Evolutionary conservation across 2,329 filamentous ascomycete genomes (phyloP).

Genomic region (Fusarium subglutinans): DNA sequence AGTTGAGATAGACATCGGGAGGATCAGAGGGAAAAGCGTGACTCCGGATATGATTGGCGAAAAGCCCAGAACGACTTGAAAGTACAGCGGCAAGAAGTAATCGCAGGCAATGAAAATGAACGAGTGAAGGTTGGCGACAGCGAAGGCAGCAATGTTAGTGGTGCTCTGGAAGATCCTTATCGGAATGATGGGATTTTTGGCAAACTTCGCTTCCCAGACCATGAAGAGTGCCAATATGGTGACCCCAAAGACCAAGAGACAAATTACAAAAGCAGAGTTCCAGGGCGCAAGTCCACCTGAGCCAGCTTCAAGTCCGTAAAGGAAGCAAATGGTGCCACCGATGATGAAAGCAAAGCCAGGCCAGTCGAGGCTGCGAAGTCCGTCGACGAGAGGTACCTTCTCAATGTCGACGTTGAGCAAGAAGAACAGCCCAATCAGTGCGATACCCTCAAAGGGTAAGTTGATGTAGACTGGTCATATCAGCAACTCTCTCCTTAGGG

Average conservation of each 20-base stretch:
- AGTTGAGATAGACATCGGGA: slow-evolving; percentile 72
- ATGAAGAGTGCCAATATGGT: slow-evolving; percentile 72
- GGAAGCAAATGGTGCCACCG: slow-evolving; percentile 84
- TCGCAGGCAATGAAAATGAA: slow-evolving; percentile 78
- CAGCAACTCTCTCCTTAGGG: background rate
- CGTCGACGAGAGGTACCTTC: slow-evolving; percentile 67
- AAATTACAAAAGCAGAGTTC: slow-evolving; percentile 77
- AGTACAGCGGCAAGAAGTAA: slow-evolving; percentile 87
- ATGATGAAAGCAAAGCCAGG: slow-evolving; percentile 67
- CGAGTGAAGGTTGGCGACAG: slow-evolving; percentile 76
- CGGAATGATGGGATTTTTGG: slow-evolving; percentile 82
- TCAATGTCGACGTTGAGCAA: slow-evolving; percentile 76
- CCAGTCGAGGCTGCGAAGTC: slow-evolving; percentile 71
- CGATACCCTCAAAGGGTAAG: slow-evolving; percentile 56
- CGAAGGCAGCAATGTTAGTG: slow-evolving; percentile 73
- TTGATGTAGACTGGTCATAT: slow-evolving; percentile 65
- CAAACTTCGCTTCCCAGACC: slow-evolving; percentile 75
- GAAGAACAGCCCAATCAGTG: slow-evolving; percentile 61
- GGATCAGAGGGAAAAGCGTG: slow-evolving; percentile 75
- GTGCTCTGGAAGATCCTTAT: slow-evolving; percentile 72
- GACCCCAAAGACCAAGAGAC: slow-evolving; percentile 78
- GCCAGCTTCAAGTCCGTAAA: slow-evolving; percentile 86
- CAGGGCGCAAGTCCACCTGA: slow-evolving; percentile 75
- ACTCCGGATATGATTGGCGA: slow-evolving; percentile 76
- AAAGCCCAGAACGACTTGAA: slow-evolving; percentile 76